Percentiles rank a stretch among this genome's conserved stretches.
Evolutionary conservation across 345 rosid species (phyloP).

Genomic region (Brassica rapa): DNA sequence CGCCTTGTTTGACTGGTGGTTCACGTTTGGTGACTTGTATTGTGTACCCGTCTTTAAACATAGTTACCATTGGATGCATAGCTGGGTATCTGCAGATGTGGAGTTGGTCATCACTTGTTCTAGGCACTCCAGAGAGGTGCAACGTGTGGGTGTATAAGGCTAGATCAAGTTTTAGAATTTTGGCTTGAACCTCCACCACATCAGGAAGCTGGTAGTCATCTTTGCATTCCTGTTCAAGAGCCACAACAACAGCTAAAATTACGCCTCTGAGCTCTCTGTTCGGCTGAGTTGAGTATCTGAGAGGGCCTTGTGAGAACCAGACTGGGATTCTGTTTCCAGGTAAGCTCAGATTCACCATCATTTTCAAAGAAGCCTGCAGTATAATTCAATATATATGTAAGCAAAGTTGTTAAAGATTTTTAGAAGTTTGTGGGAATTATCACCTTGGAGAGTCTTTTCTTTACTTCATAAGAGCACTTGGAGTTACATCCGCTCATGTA

Average conservation of each 20-base stretch:
- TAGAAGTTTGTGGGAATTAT: not conserved
- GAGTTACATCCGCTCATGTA: slow-evolving; percentile 35
- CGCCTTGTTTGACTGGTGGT: too few relatives aligned
- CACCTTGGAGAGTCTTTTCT: slow-evolving; percentile 38
- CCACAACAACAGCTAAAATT: slow-evolving; percentile 32
- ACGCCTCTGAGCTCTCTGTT: slow-evolving; percentile 42
- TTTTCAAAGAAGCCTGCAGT: slow-evolving; percentile 53
- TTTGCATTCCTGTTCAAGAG: too few relatives aligned
- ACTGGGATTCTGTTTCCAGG: slow-evolving; percentile 62
- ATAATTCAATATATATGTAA: not conserved
- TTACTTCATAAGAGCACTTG: not conserved
- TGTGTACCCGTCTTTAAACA: too few relatives aligned
- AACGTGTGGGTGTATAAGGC: too few relatives aligned
- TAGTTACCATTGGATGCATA: too few relatives aligned
- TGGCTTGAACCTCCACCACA: too few relatives aligned
- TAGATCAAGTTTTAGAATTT: too few relatives aligned
- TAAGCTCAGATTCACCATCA: slow-evolving; percentile 47
- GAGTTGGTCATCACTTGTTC: too few relatives aligned
- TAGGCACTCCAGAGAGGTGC: too few relatives aligned
- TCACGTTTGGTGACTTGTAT: too few relatives aligned
- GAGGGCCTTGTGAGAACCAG: slow-evolving; percentile 52
- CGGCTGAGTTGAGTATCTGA: slow-evolving; percentile 40
- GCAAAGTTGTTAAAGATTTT: not conserved
- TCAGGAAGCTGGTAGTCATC: too few relatives aligned
- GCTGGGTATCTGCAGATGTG: too few relatives aligned